These are phyloP conservation scores for Aspergillus leporis DNA, from an alignment of 495 filamentous ascomycete genomes.

Conservation along the genomic window DNA sequence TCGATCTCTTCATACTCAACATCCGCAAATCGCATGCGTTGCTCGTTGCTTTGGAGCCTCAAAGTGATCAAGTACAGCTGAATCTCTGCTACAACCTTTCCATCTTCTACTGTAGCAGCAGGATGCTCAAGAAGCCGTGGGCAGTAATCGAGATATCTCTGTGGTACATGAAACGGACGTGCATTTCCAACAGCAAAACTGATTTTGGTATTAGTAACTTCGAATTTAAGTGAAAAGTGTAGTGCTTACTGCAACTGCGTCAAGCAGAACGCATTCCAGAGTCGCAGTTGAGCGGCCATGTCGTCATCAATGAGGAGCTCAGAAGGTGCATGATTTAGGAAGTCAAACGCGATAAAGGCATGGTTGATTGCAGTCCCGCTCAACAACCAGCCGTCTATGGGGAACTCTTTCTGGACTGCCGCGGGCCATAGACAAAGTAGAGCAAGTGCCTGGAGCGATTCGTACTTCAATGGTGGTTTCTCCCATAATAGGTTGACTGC, in stretches of 20 bases:
- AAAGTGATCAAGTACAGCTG: slow-evolving; percentile 37
- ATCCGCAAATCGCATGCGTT: slow-evolving; percentile 33
- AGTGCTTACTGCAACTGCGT: slow-evolving; percentile 40
- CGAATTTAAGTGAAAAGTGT: background rate
- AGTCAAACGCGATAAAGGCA: slow-evolving; percentile 36
- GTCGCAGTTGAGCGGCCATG: slow-evolving; percentile 34
- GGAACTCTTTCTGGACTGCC: slow-evolving; percentile 36
- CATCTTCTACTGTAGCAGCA: slow-evolving; percentile 35
- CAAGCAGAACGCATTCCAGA: slow-evolving; percentile 43
- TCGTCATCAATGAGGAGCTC: slow-evolving; percentile 32
- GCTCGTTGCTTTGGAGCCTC: slow-evolving; percentile 29
- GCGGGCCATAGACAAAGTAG: slow-evolving; percentile 41
- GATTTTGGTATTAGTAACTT: slow-evolving; percentile 8
- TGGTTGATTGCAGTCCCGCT: slow-evolving; percentile 46
- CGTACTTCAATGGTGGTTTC: slow-evolving; percentile 33
- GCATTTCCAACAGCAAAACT: slow-evolving; percentile 42
- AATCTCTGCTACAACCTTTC: slow-evolving; percentile 40
- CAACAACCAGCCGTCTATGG: slow-evolving; percentile 45
- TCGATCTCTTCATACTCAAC: slow-evolving; percentile 40
- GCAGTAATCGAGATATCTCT: slow-evolving; percentile 38
- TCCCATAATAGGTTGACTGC: slow-evolving; percentile 37
- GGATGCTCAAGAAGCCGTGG: slow-evolving; percentile 38
- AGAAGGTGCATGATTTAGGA: slow-evolving; percentile 26
- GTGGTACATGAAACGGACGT: slow-evolving; percentile 36
- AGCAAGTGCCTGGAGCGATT: slow-evolving; percentile 38